Percentiles rank a stretch among this genome's conserved stretches.
Evolutionary conservation across 2,329 filamentous ascomycete species (phyloP).

Genomic region (Fusarium tanahbumbuense): DNA sequence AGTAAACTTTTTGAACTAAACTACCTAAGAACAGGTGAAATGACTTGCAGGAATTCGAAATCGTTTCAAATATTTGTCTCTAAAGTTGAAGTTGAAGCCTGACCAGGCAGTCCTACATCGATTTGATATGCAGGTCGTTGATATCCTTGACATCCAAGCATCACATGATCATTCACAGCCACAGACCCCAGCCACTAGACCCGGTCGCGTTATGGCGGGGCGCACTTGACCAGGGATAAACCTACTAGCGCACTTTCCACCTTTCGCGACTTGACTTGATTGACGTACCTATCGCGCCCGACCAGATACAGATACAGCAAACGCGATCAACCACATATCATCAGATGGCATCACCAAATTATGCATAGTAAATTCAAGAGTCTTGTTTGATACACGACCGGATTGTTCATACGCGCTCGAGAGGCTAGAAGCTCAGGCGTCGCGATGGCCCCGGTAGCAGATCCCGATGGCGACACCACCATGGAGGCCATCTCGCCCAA

Average conservation of each 20-base stretch:
- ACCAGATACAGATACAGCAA: not conserved
- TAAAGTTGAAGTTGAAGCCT: not conserved
- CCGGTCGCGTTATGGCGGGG: slow-evolving; percentile 1
- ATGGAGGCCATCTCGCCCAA: slow-evolving; percentile 48
- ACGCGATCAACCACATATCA: slow-evolving; percentile 25
- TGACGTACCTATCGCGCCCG: slow-evolving; percentile 4
- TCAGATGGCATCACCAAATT: slow-evolving; percentile 36
- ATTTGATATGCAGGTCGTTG: slow-evolving; percentile 15
- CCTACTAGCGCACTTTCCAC: not conserved
- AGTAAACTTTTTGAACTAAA: not conserved
- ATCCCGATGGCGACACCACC: slow-evolving; percentile 35
- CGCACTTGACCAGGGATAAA: not conserved
- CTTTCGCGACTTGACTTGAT: slow-evolving; percentile 27
- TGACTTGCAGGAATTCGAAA: not conserved
- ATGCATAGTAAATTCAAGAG: not conserved
- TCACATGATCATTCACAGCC: slow-evolving; percentile 28
- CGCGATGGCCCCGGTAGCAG: slow-evolving; percentile 46
- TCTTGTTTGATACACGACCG: not conserved
- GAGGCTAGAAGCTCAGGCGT: slow-evolving; percentile 2
- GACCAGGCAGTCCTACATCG: slow-evolving; percentile 3
- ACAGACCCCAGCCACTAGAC: not conserved
- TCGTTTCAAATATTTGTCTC: not conserved
- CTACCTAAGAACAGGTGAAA: not conserved
- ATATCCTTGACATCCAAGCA: not conserved
- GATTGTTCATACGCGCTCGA: not conserved